Evolutionary conservation across 495 filamentous ascomycete genomes (phyloP), one percentile per base, ranked within the genome.

Genomic region (Penicillium chermesinum): DNA sequence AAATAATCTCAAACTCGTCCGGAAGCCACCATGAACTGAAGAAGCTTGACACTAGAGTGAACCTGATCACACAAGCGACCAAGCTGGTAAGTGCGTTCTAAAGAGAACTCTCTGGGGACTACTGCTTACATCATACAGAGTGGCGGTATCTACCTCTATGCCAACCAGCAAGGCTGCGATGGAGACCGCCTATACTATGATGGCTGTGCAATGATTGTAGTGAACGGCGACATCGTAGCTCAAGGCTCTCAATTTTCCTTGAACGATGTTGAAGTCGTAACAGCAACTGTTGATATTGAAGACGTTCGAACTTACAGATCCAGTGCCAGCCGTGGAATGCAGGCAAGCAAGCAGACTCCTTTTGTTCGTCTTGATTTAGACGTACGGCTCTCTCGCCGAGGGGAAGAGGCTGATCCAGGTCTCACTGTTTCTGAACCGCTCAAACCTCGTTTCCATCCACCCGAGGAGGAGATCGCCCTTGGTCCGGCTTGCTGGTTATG

Each of bases 261-360:
- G 13, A 77, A 81, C 19, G 89, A 93, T 49, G 86, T 93, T n/a
- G 89, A 94, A 57, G 87, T 95, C 10, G 67, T 88, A 27, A 87
- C 83, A 2, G 89, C 89, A 7, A 89, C 85, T 2, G 75, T 91
- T 2, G 89, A 94, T 49, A 74, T 95, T 2, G 87, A 91, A 58
- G 83, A 88, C 47, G 67, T 72, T 8, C 54, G 71, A 41, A 62
- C 65, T 5, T 72, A 70, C 46, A 59, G 71, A 1, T 61, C 43
- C 27, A 61, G 49, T 12, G 54, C 57, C n/a, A 66, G 64, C 15
- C 62, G 71, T 17, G 58, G 57, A n/a, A 58, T 74, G 59, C 71
- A 74, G 43, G 71, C 71, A 19, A 66, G 58, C 46, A 63, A 57
- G 44, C 64, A 67, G 20, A 40, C 66, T 0, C 64, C 67, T 2